A percentile compares a stretch with the other conserved stretches of the same genome.
Evolutionary conservation across 2,329 filamentous ascomycete genomes (phyloP).

Genomic region (Fusarium euwallaceae): DNA sequence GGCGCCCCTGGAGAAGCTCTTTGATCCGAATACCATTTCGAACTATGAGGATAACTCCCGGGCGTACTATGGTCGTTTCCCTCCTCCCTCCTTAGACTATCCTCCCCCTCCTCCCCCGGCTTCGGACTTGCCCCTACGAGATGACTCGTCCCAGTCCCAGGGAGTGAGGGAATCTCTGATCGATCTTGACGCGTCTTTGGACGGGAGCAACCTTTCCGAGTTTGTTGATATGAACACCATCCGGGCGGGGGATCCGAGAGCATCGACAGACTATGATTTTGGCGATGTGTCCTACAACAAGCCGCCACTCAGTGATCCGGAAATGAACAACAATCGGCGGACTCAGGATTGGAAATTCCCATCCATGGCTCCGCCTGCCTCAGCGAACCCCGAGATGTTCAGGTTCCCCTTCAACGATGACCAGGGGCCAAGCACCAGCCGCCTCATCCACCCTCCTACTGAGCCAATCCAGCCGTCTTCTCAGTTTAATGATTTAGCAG

Average conservation of each 20-base stretch:
- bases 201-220: constrained; percentile 67
- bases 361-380: constrained; percentile 63
- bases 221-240: constrained; percentile 75
- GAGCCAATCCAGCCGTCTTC: constrained; percentile 62
- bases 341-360: constrained; percentile 72
- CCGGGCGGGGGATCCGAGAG: constrained; percentile 60
- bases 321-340: constrained; percentile 64
- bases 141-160: constrained; percentile 64
- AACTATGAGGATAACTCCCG: constrained; percentile 75
- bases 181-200: constrained; percentile 72
- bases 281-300: constrained; percentile 60
- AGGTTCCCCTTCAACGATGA: constrained; percentile 62
- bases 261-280: constrained; percentile 64
- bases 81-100: constrained; percentile 60
- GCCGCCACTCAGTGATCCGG: constrained; percentile 70
- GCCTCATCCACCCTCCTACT: constrained; percentile 66
- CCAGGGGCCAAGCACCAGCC: constrained; percentile 47
- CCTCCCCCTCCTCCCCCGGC: constrained; percentile 54
- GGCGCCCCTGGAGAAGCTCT: constrained; percentile 73
- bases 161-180: constrained; percentile 74
- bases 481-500: constrained; percentile 57
- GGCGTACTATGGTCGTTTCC: constrained; percentile 68
- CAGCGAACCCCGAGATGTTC: constrained; percentile 66
- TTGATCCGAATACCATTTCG: constrained; percentile 74
- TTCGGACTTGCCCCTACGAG: constrained; percentile 69